phyloP scores from a whole-genome alignment of 2,329 filamentous ascomycete species.

The Atkinsonella hypoxylon region DNA sequence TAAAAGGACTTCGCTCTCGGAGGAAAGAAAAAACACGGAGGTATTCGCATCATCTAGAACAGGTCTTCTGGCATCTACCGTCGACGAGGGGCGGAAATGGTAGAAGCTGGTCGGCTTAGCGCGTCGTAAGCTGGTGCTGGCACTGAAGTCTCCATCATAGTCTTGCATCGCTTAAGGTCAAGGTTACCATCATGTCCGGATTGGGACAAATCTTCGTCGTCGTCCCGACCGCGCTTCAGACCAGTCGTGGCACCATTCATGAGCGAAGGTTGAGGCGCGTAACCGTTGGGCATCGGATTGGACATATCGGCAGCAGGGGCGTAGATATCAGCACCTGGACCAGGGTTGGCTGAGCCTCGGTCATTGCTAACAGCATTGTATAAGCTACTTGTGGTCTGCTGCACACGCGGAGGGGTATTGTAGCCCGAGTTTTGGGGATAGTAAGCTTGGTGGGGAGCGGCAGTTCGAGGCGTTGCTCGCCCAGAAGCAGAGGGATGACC shows the following conservation, averaged over 20 bases:
- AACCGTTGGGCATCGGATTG: slow-evolving; percentile 45
- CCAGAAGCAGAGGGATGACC: slow-evolving; percentile 69
- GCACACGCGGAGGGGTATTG: slow-evolving; percentile 63
- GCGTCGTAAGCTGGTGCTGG: slow-evolving; percentile 37
- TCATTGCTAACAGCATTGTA: slow-evolving; percentile 86
- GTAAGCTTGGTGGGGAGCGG: slow-evolving; percentile 58
- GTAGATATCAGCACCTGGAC: slow-evolving; percentile 56
- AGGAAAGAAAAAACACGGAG: not conserved
- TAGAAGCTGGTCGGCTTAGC: slow-evolving; percentile 34
- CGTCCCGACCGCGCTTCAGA: slow-evolving; percentile 39
- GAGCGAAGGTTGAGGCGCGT: slow-evolving; percentile 48
- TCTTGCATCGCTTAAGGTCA: slow-evolving; percentile 70
- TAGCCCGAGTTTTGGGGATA: slow-evolving; percentile 61
- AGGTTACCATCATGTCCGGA: slow-evolving; percentile 48
- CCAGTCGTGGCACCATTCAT: slow-evolving; percentile 48
- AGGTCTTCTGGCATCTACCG: slow-evolving; percentile 17
- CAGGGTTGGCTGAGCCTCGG: slow-evolving; percentile 47
- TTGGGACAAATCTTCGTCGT: slow-evolving; percentile 48
- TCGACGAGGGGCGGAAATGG: slow-evolving; percentile 29
- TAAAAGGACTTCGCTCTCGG: not conserved
- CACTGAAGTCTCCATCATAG: slow-evolving; percentile 50
- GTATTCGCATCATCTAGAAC: not conserved
- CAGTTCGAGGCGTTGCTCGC: slow-evolving; percentile 73
- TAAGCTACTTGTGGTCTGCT: slow-evolving; percentile 62
- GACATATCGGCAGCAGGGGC: slow-evolving; percentile 50